phyloP scores from a whole-genome alignment of 2,329 filamentous ascomycete genomes.

The Aspergillus sergii region DNA sequence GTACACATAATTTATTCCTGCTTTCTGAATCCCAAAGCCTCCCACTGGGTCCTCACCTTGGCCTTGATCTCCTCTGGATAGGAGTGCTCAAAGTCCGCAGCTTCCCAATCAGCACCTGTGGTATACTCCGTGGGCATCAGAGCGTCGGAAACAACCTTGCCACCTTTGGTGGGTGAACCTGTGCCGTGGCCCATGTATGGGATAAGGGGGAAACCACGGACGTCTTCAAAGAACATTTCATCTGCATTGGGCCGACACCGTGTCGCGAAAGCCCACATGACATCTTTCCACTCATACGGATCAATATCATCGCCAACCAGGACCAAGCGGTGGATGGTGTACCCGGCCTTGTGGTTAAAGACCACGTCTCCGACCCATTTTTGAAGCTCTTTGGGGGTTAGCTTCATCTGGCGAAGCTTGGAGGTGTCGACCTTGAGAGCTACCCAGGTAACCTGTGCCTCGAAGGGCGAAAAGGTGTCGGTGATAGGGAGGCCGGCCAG shows the following conservation, averaged over 20 bases:
- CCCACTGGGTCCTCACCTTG: constrained; percentile 40
- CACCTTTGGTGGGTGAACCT: constrained; percentile 35
- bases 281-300: constrained; percentile 48
- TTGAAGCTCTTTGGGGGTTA: constrained; percentile 35
- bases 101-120: constrained; percentile 33
- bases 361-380: constrained; percentile 48
- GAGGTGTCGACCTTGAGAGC: constrained; percentile 60
- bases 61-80: constrained; percentile 46
- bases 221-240: constrained; percentile 47
- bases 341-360: constrained; percentile 45
- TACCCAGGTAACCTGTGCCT: constrained; percentile 53
- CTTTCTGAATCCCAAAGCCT: constrained; percentile 29
- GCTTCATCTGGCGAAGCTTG: constrained; percentile 42
- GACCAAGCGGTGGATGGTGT: constrained; percentile 48
- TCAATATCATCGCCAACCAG: constrained; percentile 56
- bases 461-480: constrained; percentile 49
- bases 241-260: constrained; percentile 50
- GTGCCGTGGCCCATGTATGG: constrained; percentile 52
- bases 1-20: constrained; percentile 4
- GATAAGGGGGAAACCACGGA: constrained; percentile 47
- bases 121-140: constrained; percentile 49
- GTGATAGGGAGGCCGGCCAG: constrained; percentile 46
- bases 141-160: constrained; percentile 52
- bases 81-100: constrained; percentile 34
- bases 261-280: constrained; percentile 54